phyloP scores from a whole-genome alignment of 306 rosid genomes.

The Cercis canadensis region DNA sequence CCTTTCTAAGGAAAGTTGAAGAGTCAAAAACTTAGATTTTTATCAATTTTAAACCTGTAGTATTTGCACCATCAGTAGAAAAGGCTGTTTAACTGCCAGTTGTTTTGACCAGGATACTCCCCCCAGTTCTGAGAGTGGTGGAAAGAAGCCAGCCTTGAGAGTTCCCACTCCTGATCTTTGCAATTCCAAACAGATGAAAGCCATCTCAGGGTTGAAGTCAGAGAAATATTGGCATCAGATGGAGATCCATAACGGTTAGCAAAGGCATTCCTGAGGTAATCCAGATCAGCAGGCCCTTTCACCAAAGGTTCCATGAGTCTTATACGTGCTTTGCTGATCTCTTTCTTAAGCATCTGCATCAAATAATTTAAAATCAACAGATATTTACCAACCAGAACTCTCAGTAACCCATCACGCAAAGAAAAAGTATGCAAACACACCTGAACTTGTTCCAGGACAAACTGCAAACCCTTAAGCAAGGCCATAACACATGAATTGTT shows the following conservation, averaged over 20 bases:
- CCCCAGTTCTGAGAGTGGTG: constrained; percentile 80
- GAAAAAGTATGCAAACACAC: constrained; percentile 50
- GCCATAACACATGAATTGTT: constrained; percentile 67
- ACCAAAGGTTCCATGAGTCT: constrained; percentile 76
- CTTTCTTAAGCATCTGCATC: constrained; percentile 76
- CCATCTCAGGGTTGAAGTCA: constrained; percentile 74
- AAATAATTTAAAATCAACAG: constrained; percentile 23
- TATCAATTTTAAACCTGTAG: constrained; percentile 47
- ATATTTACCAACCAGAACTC: background rate
- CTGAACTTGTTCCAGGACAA: constrained; percentile 92
- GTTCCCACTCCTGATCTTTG: constrained; percentile 91
- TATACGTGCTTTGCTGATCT: constrained; percentile 90
- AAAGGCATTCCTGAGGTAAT: constrained; percentile 86
- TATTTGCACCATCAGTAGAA: constrained; percentile 40
- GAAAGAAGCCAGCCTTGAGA: constrained; percentile 72
- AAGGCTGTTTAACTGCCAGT: constrained; percentile 39
- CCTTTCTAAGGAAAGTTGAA: background rate
- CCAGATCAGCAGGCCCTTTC: constrained; percentile 86
- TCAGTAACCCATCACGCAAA: background rate
- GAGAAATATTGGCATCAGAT: constrained; percentile 60
- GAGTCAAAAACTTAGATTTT: background rate
- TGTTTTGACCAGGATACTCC: constrained; percentile 56
- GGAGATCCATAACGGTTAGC: constrained; percentile 77
- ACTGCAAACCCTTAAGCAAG: constrained; percentile 80
- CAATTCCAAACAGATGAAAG: constrained; percentile 64